phyloP scores from a whole-genome alignment of 73 alveolate genomes.

The Uronychia setigera region DNA sequence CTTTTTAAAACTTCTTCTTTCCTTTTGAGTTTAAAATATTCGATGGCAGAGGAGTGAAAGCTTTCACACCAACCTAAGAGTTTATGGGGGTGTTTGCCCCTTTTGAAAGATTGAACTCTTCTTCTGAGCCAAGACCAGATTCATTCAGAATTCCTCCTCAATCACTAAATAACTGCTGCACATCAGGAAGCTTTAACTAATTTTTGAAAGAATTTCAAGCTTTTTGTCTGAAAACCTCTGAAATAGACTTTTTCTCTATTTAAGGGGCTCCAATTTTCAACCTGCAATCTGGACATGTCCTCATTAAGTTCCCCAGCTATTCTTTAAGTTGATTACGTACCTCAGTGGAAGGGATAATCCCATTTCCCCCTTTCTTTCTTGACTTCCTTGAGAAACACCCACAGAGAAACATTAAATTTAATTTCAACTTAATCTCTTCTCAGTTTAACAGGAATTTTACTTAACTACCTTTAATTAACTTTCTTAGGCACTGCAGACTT shows the following conservation, averaged over 20 bases:
- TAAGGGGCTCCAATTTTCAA: not conserved
- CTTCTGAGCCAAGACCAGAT: not conserved
- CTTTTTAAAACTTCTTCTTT: too few relatives aligned
- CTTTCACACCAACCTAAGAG: not conserved
- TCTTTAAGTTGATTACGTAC: too few relatives aligned
- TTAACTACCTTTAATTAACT: too few relatives aligned
- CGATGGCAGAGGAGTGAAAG: too few relatives aligned
- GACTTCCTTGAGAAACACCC: not conserved
- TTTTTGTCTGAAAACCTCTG: not conserved
- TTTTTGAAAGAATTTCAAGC: not conserved
- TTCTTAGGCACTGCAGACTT: too few relatives aligned
- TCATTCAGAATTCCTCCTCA: not conserved
- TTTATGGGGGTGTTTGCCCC: not conserved
- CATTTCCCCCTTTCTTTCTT: not conserved
- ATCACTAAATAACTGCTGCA: not conserved
- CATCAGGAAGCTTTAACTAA: not conserved
- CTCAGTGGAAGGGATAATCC: too few relatives aligned
- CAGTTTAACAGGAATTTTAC: too few relatives aligned
- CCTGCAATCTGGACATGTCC: not conserved
- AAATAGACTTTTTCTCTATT: not conserved
- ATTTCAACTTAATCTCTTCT: too few relatives aligned
- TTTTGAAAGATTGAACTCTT: not conserved
- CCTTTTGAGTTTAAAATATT: too few relatives aligned
- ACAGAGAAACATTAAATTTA: not conserved
- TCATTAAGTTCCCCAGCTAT: not conserved